These are phyloP conservation scores for Pholiota molesta DNA, from an alignment of 768 basidiomycete genomes.

Conservation along the genomic window DNA sequence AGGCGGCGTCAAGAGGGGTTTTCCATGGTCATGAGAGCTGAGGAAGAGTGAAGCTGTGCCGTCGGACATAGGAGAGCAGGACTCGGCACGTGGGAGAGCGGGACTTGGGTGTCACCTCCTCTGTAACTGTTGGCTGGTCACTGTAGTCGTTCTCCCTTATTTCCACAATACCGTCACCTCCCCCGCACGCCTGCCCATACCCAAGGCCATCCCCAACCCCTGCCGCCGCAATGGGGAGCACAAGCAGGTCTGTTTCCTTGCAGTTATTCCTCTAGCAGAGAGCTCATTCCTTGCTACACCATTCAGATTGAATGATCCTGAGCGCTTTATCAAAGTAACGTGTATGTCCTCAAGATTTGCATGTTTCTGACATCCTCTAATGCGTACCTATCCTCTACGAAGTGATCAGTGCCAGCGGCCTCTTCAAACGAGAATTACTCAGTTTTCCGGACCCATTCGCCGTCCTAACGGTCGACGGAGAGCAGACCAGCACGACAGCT, in stretches of 20 bases:
- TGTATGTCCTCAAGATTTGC: constrained; percentile 35
- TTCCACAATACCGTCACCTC: constrained; percentile 6
- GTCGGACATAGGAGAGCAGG: constrained; percentile 1
- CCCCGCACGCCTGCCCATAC: neutral
- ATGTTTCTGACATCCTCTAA: constrained; percentile 2
- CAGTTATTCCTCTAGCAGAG: constrained; percentile 1
- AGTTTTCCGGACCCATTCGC: constrained; percentile 89
- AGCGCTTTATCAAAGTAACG: constrained; percentile 52
- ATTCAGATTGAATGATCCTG: constrained; percentile 48
- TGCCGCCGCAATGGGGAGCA: constrained; percentile 27
- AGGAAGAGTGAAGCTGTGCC: neutral
- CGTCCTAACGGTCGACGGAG: constrained; percentile 83
- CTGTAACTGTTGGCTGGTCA: constrained; percentile 9
- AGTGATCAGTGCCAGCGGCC: constrained; percentile 79
- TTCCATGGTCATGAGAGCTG: no score
- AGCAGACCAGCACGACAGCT: constrained; percentile 79
- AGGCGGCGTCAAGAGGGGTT: no score
- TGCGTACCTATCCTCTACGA: constrained; percentile 6
- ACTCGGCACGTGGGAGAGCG: constrained; percentile 8
- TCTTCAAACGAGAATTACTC: constrained; percentile 78
- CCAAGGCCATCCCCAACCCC: neutral
- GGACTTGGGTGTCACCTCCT: constrained; percentile 7
- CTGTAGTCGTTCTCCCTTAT: constrained; percentile 12
- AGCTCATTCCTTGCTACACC: constrained; percentile 13
- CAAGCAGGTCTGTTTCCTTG: constrained; percentile 33